These are phyloP conservation scores for Trifolium repens DNA, from an alignment of 306 rosid species.

Conservation along the genomic window DNA sequence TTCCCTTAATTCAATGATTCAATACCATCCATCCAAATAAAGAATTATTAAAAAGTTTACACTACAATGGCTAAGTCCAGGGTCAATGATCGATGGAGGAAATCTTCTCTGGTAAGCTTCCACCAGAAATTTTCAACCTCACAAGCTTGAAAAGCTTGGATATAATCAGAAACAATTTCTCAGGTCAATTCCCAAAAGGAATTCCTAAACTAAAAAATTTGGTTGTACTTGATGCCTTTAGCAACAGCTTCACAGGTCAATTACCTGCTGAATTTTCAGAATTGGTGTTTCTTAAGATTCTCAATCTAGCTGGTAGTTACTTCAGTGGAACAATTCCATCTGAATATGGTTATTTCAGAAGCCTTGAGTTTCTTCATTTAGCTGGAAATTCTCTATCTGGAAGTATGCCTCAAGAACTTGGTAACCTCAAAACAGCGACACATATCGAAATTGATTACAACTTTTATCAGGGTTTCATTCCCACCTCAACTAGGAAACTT, in stretches of 20 bases:
- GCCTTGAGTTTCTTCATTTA: conserved; percentile 82
- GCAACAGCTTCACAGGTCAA: conserved; percentile 85
- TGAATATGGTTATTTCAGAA: conserved; percentile 76
- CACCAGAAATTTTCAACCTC: conserved; percentile 70
- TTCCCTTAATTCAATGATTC: no score
- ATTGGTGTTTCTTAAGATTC: conserved; percentile 61
- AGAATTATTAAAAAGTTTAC: no score
- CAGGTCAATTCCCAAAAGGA: conserved; percentile 78
- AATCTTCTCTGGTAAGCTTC: conserved; percentile 72
- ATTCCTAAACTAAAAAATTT: conserved; percentile 56
- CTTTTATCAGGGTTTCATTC: conserved; percentile 64
- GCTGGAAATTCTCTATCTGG: conserved; percentile 86
- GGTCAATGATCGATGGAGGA: no score
- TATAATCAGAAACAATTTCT: conserved; percentile 84
- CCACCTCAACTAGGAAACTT: conserved; percentile 74
- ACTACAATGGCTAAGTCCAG: no score
- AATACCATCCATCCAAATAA: no score
- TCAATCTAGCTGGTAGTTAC: conserved; percentile 89
- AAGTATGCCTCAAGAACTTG: conserved; percentile 72
- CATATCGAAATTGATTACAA: conserved; percentile 96
- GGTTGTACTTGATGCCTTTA: conserved; percentile 75
- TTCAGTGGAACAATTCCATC: conserved; percentile 86
- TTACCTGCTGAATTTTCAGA: conserved; percentile 69
- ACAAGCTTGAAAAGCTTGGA: conserved; percentile 66
- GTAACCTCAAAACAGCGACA: conserved; percentile 81